Conservation (phyloP, 192 early-diverging fungal genomes). For the Entophlyctis luteolus region DNA sequence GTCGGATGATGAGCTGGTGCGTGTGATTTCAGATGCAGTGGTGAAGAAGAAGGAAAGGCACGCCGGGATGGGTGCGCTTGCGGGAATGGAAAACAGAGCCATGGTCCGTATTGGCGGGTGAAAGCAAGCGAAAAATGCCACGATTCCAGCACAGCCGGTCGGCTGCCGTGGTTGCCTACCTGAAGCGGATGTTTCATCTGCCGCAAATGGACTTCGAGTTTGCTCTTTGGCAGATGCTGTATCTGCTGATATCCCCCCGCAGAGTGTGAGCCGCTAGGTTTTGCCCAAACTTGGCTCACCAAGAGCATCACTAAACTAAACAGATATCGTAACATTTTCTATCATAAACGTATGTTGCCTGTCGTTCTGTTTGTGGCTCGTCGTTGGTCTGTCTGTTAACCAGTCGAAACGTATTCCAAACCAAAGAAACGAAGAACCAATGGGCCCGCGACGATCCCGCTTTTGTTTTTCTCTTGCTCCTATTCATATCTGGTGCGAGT, state of each 20-base stretch:
- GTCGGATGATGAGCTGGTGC: slow-evolving; percentile 63
- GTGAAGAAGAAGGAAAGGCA: slow-evolving; percentile 88
- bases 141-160: background rate
- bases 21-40: slow-evolving; percentile 69
- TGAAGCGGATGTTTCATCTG: slow-evolving; percentile 32
- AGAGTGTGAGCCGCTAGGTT: slow-evolving; percentile 62
- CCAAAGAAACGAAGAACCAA: slow-evolving; percentile 92
- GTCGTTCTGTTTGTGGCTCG: too few species aligned
- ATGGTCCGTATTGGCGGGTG: slow-evolving; percentile 95
- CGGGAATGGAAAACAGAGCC: slow-evolving; percentile 79
- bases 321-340: slow-evolving; percentile 92
- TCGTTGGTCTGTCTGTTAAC: too few species aligned
- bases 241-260: slow-evolving; percentile 72
- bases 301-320: background rate
- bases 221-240: slow-evolving; percentile 85
- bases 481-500: slow-evolving; percentile 60
- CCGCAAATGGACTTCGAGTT: slow-evolving; percentile 84
- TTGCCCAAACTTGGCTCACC: slow-evolving; percentile 1
- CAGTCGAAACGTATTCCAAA: too few species aligned
- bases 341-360: slow-evolving; percentile 81
- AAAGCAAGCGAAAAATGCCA: slow-evolving; percentile 17
- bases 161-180: background rate
- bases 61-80: slow-evolving; percentile 85
- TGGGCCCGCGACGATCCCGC: slow-evolving; percentile 98
- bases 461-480: slow-evolving; percentile 74